phyloP scores from a whole-genome alignment of 306 rosid genomes.

The Lathyrus sativus region DNA sequence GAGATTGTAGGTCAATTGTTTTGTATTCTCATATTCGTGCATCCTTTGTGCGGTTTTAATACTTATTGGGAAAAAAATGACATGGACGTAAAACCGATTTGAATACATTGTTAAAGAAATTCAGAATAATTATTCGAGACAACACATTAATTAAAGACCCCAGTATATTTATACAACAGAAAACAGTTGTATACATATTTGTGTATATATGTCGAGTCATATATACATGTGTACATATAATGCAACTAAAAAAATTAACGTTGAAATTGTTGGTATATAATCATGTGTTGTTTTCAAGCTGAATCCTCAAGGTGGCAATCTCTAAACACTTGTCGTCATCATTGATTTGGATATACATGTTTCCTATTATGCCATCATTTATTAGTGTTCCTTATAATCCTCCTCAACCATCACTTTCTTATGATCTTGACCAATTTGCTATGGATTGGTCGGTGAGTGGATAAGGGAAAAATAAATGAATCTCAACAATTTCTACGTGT shows the following conservation, averaged over 20 bases:
- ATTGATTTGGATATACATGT: slow-evolving; percentile 20
- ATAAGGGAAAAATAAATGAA: slow-evolving; percentile 26
- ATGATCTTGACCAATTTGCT: slow-evolving; percentile 18
- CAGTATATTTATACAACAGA: no score
- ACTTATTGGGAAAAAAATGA: no score
- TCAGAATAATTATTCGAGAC: no score
- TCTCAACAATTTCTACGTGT: slow-evolving; percentile 28
- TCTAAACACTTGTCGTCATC: slow-evolving; percentile 13
- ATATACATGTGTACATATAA: no score
- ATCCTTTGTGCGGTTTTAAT: no score
- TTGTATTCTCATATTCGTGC: no score
- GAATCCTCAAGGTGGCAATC: slow-evolving; percentile 1
- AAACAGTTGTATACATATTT: no score
- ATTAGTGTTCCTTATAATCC: slow-evolving; percentile 27
- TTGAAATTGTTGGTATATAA: background rate
- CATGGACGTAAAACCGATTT: no score
- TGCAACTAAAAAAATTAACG: background rate
- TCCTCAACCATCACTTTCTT: slow-evolving; percentile 29
- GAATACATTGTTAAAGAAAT: no score
- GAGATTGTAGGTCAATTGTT: no score
- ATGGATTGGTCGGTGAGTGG: slow-evolving; percentile 40
- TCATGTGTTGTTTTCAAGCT: slow-evolving; percentile 28
- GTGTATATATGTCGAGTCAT: no score
- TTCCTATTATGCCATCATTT: slow-evolving; percentile 13
- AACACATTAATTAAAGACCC: no score